Conservation (phyloP, 2,329 filamentous ascomycete genomes). For the Cladobotryum protrusum region DNA sequence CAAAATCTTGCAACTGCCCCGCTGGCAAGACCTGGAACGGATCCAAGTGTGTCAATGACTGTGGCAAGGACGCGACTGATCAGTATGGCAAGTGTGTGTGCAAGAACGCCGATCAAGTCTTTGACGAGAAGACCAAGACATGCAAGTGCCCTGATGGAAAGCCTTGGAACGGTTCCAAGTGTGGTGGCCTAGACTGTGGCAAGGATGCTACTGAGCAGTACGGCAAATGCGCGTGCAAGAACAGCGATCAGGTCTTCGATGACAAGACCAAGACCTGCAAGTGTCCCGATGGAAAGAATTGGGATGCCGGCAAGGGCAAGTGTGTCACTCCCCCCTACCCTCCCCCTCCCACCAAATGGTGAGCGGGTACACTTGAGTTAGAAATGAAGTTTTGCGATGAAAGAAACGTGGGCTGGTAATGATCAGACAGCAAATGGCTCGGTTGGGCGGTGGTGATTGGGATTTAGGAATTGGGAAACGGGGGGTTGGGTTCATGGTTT, state of each 20-base stretch:
- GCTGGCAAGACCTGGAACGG: background rate
- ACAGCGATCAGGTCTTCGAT: conserved; percentile 1
- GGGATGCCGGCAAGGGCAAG: background rate
- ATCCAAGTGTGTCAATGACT: conserved; percentile 1
- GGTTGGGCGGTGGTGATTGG: too few relatives aligned
- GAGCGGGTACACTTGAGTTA: too few relatives aligned
- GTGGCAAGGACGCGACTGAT: conserved; percentile 3
- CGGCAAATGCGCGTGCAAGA: conserved; percentile 2
- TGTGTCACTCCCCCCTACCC: background rate
- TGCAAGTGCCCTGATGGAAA: conserved; percentile 2
- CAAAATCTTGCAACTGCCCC: background rate
- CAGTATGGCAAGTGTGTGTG: conserved; percentile 6
- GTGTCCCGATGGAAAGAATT: conserved; percentile 4
- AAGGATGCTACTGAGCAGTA: conserved; percentile 3
- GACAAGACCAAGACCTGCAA: conserved; percentile 4
- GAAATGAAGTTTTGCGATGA: too few relatives aligned
- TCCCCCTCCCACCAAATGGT: too few relatives aligned
- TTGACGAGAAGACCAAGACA: background rate
- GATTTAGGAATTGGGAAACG: too few relatives aligned
- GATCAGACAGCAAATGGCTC: too few relatives aligned
- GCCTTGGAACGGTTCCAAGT: conserved; percentile 1
- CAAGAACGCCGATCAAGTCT: conserved; percentile 5
- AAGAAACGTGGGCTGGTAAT: too few relatives aligned
- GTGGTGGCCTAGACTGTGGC: conserved; percentile 1
- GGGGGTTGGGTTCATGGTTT: background rate